Percentiles rank a stretch among this genome's conserved stretches.
phyloP scores from a whole-genome alignment of 2,329 filamentous ascomycete species.

The Ophiostoma fasciatum region DNA sequence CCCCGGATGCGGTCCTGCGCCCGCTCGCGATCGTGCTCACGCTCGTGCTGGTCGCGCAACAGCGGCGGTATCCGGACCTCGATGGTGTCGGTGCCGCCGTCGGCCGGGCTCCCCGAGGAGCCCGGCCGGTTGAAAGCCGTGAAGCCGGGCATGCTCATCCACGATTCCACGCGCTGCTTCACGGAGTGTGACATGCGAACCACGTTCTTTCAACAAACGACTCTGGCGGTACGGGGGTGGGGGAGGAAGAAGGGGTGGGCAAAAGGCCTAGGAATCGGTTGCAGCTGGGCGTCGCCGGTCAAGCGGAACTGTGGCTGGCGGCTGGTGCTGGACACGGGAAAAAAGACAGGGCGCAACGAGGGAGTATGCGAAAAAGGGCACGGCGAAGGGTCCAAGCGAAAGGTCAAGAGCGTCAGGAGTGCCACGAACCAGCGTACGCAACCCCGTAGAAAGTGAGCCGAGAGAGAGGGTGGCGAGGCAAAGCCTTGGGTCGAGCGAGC shows the following conservation, averaged over 20 bases:
- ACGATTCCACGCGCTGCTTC: constrained; percentile 8
- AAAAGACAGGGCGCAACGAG: too few relatives aligned
- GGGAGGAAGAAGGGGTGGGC: too few relatives aligned
- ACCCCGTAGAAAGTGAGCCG: too few relatives aligned
- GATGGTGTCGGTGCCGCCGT: constrained; percentile 5
- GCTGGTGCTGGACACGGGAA: too few relatives aligned
- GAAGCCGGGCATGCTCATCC: constrained; percentile 32
- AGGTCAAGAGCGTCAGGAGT: constrained; percentile 1
- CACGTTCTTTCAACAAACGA: background rate
- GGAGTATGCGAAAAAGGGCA: too few relatives aligned
- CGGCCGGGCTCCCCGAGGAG: constrained; percentile 23
- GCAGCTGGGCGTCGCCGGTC: too few relatives aligned
- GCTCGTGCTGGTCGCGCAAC: constrained; percentile 21
- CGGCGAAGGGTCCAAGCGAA: too few relatives aligned
- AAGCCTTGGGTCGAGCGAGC: too few relatives aligned
- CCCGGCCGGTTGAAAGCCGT: constrained; percentile 31
- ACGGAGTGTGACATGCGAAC: constrained; percentile 6
- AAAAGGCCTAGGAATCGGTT: too few relatives aligned
- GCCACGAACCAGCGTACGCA: constrained; percentile 12
- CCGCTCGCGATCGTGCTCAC: constrained; percentile 13
- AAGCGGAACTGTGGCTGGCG: too few relatives aligned
- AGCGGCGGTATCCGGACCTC: constrained; percentile 16
- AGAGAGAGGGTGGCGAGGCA: background rate
- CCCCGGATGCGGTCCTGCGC: too few relatives aligned
- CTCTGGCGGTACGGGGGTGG: background rate